These are phyloP conservation scores for Pogostemon cablin DNA, from an alignment of 257 asterid genomes.

Conservation along the genomic window DNA sequence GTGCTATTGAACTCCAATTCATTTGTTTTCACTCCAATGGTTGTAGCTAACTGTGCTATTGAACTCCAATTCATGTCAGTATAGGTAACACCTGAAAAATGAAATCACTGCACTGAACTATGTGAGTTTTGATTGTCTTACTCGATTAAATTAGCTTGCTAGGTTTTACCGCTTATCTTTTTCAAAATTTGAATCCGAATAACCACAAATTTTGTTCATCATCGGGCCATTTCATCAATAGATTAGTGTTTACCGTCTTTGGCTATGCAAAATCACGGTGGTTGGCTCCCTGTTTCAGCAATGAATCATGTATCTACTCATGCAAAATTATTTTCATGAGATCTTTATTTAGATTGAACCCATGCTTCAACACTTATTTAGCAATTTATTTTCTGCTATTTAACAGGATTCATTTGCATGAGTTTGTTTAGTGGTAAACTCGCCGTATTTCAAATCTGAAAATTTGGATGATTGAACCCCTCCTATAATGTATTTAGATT, in stretches of 20 bases:
- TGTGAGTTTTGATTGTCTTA: conserved; percentile 48
- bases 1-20: too few species aligned
- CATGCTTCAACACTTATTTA: conserved; percentile 12
- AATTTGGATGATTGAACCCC: conserved; percentile 1
- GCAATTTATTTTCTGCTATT: conserved; percentile 15
- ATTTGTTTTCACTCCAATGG: too few species aligned
- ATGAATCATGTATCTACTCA: conserved; percentile 78
- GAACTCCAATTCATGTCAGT: too few species aligned
- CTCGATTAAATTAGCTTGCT: conserved; percentile 5
- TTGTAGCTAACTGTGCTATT: too few species aligned
- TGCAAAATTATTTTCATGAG: background rate
- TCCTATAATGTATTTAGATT: background rate
- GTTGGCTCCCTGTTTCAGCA: conserved; percentile 98
- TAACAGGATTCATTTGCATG: background rate
- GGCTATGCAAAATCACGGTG: conserved; percentile 59
- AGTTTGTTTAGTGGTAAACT: conserved; percentile 13
- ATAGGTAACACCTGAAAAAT: too few species aligned
- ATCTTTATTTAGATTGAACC: conserved; percentile 12
- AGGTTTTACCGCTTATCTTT: conserved; percentile 9
- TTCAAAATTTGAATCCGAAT: conserved; percentile 13
- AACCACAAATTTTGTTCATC: background rate
- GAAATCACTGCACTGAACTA: conserved; percentile 70
- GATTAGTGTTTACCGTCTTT: background rate
- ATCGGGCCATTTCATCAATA: background rate
- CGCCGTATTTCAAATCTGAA: background rate